phyloP scores from a whole-genome alignment of 2,329 filamentous ascomycete genomes.

The Trichoderma arundinaceum region DNA sequence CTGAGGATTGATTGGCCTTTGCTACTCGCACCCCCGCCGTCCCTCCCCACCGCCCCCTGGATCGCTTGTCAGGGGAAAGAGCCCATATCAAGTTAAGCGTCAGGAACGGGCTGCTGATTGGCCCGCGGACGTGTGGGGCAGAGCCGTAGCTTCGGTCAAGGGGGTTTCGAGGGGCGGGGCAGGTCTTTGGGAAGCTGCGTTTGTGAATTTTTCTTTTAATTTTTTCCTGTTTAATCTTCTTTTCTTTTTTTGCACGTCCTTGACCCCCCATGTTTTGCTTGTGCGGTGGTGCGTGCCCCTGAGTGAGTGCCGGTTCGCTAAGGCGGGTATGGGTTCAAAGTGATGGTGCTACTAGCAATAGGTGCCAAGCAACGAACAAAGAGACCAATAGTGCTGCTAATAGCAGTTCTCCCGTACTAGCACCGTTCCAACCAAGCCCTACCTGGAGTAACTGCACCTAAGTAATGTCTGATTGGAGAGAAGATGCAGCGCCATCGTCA shows the following conservation, averaged over 20 bases:
- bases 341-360: background rate
- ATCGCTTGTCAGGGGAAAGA: conserved; percentile 16
- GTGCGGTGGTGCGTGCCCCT: background rate
- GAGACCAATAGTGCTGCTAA: too few relatives aligned
- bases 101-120: conserved; percentile 51
- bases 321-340: background rate
- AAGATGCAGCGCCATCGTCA: too few relatives aligned
- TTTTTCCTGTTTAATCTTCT: background rate
- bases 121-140: conserved; percentile 41
- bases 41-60: conserved; percentile 14
- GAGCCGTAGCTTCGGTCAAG: conserved; percentile 10
- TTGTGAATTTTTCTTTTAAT: background rate
- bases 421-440: too few relatives aligned
- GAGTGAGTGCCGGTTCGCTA: background rate
- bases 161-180: conserved; percentile 12
- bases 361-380: background rate
- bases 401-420: too few relatives aligned
- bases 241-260: too few relatives aligned
- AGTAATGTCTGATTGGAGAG: too few relatives aligned
- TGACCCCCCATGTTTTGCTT: background rate
- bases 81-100: conserved; percentile 42
- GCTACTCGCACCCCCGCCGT: conserved; percentile 26
- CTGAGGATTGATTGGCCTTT: background rate
- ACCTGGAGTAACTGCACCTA: too few relatives aligned
- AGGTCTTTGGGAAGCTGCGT: conserved; percentile 5